Base-by-base conservation (phyloP, 73 alveolate species). In the Symbiodinium natans region DNA sequence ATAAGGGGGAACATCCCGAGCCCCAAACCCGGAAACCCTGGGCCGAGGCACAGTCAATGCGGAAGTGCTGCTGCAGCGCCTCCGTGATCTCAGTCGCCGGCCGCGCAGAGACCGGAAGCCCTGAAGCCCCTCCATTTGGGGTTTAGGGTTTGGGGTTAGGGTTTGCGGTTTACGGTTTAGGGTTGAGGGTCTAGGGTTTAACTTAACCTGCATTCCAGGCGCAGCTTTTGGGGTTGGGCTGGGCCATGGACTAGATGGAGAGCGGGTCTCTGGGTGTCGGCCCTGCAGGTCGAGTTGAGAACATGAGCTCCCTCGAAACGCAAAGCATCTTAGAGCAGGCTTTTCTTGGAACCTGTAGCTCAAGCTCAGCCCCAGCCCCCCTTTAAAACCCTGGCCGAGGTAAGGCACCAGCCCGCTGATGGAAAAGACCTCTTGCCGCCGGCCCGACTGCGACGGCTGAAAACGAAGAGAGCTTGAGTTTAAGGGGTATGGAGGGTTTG, bases 31-130 rank as follows among this genome's bases (percentile, higher is more conserved):
- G 5, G 15, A 56, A 56, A 13, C 74, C 74, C n/a, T n/a, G 3
- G 40, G 1, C 48, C 54, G 41, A 25, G 27, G 48, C 52, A 46
- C 68, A 59, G 94, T 86, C 63, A 86, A 86, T 34, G 94, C 94
- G 11, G 94, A 86, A 8, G 94, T 86, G 48, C 83, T 86, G 13
- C 68, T 77, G 31, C 94, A 86, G 41, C 94, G 94, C 3, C 83
- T 86, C 41, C 36, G 83, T 34, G 83, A 86, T 27, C 73, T 86
- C 56, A 86, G 94, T 59, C 17, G 80, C 80, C 27, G 80, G 59
- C n/a, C n/a, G n/a, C n/a, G n/a, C n/a, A n/a, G n/a, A n/a, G n/a
- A n/a, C n/a, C n/a, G n/a, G n/a, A n/a, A n/a, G n/a, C n/a, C n/a
- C n/a, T n/a, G n/a, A n/a, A 52, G 31, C 71, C 23, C 71, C 71